Evolutionary conservation across 2,329 filamentous ascomycete genomes (phyloP), one percentile per base, ranked within the genome.

Genomic region (Ascocoryne sarcoides): DNA sequence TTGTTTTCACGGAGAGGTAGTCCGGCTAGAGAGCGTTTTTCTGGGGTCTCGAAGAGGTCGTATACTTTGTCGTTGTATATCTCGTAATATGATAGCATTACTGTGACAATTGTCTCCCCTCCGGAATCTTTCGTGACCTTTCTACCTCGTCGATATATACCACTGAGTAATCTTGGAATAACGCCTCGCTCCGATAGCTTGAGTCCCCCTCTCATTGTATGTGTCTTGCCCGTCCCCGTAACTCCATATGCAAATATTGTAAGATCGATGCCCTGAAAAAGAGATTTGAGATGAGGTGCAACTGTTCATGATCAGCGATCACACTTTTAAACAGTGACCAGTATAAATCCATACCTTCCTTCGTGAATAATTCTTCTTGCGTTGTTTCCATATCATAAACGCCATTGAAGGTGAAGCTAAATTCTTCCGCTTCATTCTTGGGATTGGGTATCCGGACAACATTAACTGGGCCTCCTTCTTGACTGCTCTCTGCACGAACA

Each of bases 51-150:
- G 51, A 95, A 86, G 21, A 95, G 68, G 60, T 95, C 89, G 56
- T 82, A 95, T 15, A 95, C 88, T 60, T 90, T 90, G 67, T 95
- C 89, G 61, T 93, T 95, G 65, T 95, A 95, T 51, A 95, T 95
- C 61, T 95, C 89, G 65, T 94, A 95, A 65, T 95, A 95, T 19
- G 85, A 89, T 56, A 95, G 72, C 10, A 77, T 71, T 12, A 95
- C 85, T 7, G 76, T 68, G 16, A 93, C 84, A 2, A 67, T 71
- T 0, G 81, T 89, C 37, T 77, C 68, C 9, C 80, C 84, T 4
- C 71, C 69, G 2, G 79, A 75, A 55, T 94, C 88, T 62, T 90
- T 92, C 49, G 77, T 74, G 14, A 92, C 80, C 68, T 93, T 94
- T 63, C 87, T 84, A 48, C 82, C 82, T 45, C 86, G 73, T 35